Evolutionary conservation across 139 green algal species (phyloP).

Genomic region (Gonium pectorale): DNA sequence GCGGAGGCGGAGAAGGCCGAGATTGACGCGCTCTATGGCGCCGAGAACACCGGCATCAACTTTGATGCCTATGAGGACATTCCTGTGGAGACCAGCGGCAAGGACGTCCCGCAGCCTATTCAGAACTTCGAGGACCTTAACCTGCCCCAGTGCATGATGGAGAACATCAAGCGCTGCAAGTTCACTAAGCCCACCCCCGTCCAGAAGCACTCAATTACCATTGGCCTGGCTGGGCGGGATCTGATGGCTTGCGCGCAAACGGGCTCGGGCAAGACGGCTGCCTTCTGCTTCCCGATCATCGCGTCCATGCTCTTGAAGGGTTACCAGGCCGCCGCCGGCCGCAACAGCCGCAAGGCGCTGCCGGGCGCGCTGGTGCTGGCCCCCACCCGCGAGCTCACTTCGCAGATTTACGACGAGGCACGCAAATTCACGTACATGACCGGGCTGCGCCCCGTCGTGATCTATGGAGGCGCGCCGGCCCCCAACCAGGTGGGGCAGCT

Average conservation of each 20-base stretch:
- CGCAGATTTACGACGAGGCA: slow-evolving; percentile 94
- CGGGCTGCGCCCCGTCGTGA: slow-evolving; percentile 89
- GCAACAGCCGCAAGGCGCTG: slow-evolving; percentile 84
- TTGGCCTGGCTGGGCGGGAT: slow-evolving; percentile 92
- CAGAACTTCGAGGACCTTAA: slow-evolving; percentile 89
- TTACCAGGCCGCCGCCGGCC: slow-evolving; percentile 64
- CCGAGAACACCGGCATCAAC: slow-evolving; percentile 98
- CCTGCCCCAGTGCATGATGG: slow-evolving; percentile 79
- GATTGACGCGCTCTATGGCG: slow-evolving; percentile 58
- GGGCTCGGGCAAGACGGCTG: slow-evolving; percentile 98
- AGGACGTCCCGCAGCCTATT: slow-evolving; percentile 86
- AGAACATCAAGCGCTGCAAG: slow-evolving; percentile 96
- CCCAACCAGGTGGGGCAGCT: slow-evolving; percentile 80
- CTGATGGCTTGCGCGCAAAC: slow-evolving; percentile 96
- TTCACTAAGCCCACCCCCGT: slow-evolving; percentile 98
- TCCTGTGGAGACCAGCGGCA: slow-evolving; percentile 92
- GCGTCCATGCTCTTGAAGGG: slow-evolving; percentile 79
- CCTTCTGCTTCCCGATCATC: slow-evolving; percentile 99
- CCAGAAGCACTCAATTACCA: slow-evolving; percentile 97
- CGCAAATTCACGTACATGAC: slow-evolving; percentile 97
- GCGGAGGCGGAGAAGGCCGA: slow-evolving; percentile 71
- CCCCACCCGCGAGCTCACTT: slow-evolving; percentile 94
- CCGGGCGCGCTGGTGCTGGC: slow-evolving; percentile 92
- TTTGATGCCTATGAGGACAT: slow-evolving; percentile 99
- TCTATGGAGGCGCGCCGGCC: slow-evolving; percentile 96